Base-by-base conservation (phyloP, 768 basidiomycete genomes). In the Auricularia sp. region DNA sequence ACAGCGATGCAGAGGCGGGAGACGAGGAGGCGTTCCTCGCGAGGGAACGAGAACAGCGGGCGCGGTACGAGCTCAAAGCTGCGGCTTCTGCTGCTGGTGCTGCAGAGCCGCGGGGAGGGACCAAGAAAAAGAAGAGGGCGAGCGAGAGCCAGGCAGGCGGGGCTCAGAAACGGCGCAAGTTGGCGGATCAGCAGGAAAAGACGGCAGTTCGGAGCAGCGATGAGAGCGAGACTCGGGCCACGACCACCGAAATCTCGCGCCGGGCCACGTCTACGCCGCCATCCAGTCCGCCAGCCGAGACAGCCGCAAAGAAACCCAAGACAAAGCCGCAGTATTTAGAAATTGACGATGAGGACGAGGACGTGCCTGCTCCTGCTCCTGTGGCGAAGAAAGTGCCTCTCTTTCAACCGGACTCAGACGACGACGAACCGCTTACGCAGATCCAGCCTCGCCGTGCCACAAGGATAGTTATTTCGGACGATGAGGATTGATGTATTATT, bases 11-110 rank as follows among this genome's bases (percentile, higher is more conserved):
- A 64, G 91, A 92, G 73, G 85, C 85, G 65, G 90, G 83, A 16
- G 87, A 89, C 71, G 88, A 93, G 74, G 87, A 89, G 62, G 84
- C 80, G 4, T 97, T 97, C 81, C 84, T 94, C 65, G 87, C 81
- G 74, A 83, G 81, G 70, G 94, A 96, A 75, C 83, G 82, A 70
- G 77, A 67, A 62, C 73, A 84, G 70, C 81, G 89, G 59, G 83
- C 84, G 71, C 81, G 79, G 73, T 81, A 76, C 42, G 72, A 71
- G 51, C 67, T 72, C 21, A 74, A 80, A 3, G 77, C 75, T 79
- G 63, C 73, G 70, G 62, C 81, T 78, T 3, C 78, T 80, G 64
- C 83, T 84, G 76, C 63, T 5, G 80, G 59, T 75, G 79, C 35
- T 80, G 81, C 56, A 81, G 83, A 69, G 79, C 80, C 70, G 77